Base-by-base conservation (phyloP, 371 early-diverging fungal genomes). In the Batrachochytrium dendrobatidis region DNA sequence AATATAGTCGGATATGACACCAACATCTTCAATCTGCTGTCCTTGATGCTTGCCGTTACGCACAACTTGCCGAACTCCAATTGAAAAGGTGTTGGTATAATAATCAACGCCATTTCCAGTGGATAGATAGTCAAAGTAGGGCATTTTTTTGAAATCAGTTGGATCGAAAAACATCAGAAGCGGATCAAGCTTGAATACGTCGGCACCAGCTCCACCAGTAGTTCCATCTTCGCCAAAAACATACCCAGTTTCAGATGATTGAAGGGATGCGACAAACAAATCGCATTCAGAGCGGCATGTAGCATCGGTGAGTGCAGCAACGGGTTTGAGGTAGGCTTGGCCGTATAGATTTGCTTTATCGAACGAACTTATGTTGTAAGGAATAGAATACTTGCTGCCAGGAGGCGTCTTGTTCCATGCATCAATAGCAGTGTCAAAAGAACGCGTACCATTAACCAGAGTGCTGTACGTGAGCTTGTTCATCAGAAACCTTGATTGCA, bases 151-250 rank as follows among this genome's bases (percentile, higher is more conserved):
- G 56, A 46, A 62, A 32, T 55, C 43, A 20, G 33, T 31, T 18
- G 49, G 52, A 26, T 33, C 35, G 34, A 29, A 22, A 55, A 58
- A 49, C 28, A 56, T 48, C 18, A 61, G n/a, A n/a, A n/a, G n/a
- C n/a, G n/a, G n/a, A n/a, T n/a, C n/a, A n/a, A n/a, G n/a, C n/a
- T n/a, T n/a, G n/a, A n/a, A n/a, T 18, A 65, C 65, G 55, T 61
- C 60, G 22, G 69, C 69, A 33, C 65, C 69, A 18, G 65, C 69
- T 30, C 56, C 69, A 24, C 69, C 69, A 12, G 69, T 65, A 28
- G 32, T 26, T 28, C 53, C 56, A 57, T 69, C 69, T 53, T 65
- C 66, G 31, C 69, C 69, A 57, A 61, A 62, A n/a, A 69, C 53
- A 17, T 35, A 25, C 26, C 30, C 66, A 10, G 48, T 33, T 18